phyloP scores from a whole-genome alignment of 2,329 filamentous ascomycete species.

The Arthrobotrys iridis region DNA sequence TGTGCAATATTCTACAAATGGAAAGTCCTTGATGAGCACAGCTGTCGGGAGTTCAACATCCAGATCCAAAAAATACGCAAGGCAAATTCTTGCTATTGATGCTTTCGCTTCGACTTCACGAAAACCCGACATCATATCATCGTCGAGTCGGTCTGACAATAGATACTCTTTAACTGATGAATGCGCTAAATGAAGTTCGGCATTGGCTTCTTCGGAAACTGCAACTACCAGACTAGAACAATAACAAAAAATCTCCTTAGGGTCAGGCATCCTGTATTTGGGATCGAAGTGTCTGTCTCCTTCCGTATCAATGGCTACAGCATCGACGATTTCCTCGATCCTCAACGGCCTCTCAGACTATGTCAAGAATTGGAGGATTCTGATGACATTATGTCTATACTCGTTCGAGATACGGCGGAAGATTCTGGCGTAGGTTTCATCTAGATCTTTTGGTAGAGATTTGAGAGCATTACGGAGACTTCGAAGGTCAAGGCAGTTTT shows the following conservation, averaged over 20 bases:
- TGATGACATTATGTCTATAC: not conserved
- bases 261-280: constrained; percentile 17
- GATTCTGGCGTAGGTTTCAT: constrained; percentile 17
- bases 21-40: constrained; percentile 2
- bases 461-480: not conserved
- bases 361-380: constrained; percentile 13
- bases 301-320: not conserved
- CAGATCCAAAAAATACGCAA: not conserved
- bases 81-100: not conserved
- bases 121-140: not conserved
- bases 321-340: not conserved
- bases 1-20: constrained; percentile 20
- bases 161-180: constrained; percentile 7
- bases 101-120: not conserved
- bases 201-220: not conserved
- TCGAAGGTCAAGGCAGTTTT: not conserved
- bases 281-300: not conserved
- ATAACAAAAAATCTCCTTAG: not conserved
- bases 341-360: not conserved
- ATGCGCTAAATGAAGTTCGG: not conserved
- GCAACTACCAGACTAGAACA: constrained; percentile 4
- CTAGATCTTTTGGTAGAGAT: not conserved
- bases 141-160: not conserved
- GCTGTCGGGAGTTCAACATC: not conserved
- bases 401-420: not conserved